phyloP scores from a whole-genome alignment of 108 stramenopile genomes.

The Parietichytrium sp. region DNA sequence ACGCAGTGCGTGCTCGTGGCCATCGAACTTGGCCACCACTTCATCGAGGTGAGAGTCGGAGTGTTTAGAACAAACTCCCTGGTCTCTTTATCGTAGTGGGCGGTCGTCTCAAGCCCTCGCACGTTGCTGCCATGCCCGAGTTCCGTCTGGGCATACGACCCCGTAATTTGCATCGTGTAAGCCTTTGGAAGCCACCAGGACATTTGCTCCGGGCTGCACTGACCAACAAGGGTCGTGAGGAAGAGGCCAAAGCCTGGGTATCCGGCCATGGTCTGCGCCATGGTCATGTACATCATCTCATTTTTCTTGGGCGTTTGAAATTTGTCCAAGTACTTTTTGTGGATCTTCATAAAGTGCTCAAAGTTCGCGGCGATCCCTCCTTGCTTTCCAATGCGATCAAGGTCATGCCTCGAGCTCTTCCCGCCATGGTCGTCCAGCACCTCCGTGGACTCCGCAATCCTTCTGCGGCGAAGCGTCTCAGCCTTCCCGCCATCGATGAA shows the following conservation, averaged over 20 bases:
- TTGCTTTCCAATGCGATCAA: neutral
- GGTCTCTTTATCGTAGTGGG: conserved; percentile 74
- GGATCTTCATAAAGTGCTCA: conserved; percentile 24
- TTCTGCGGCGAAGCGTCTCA: neutral
- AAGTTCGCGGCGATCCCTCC: conserved; percentile 18
- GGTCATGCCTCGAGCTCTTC: conserved; percentile 31
- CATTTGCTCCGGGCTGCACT: conserved; percentile 9
- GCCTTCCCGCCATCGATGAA: conserved; percentile 6
- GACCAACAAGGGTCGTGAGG: conserved; percentile 3
- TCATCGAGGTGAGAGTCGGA: conserved; percentile 78
- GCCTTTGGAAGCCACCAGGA: conserved; percentile 23
- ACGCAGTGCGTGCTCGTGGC: conserved; percentile 90
- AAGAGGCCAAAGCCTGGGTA: conserved; percentile 33
- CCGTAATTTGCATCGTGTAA: conserved; percentile 41
- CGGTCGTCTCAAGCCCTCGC: conserved; percentile 89
- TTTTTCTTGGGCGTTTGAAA: neutral
- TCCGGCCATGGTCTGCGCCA: neutral
- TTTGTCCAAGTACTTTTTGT: neutral
- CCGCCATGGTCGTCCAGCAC: conserved; percentile 7
- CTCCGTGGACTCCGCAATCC: conserved; percentile 28
- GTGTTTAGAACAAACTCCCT: conserved; percentile 79
- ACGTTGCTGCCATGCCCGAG: conserved; percentile 88
- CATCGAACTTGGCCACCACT: conserved; percentile 93
- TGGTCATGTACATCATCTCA: conserved; percentile 40
- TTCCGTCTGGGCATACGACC: conserved; percentile 94